Conservation (phyloP, 805 yeast genomes). For the Metschnikowia vanudenii region DNA sequence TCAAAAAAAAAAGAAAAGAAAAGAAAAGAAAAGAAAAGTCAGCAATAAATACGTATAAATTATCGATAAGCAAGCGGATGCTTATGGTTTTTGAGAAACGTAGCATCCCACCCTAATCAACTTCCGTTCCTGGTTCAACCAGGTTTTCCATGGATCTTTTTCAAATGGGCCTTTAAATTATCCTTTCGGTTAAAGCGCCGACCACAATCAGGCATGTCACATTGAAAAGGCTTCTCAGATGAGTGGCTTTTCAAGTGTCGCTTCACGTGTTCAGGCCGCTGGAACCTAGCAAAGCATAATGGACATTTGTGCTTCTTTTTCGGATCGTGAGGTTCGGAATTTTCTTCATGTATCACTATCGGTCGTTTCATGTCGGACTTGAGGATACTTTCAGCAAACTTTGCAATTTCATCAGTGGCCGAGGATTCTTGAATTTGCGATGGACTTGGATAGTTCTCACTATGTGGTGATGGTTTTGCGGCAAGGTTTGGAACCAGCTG, state of each 20-base stretch:
- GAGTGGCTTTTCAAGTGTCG: constrained; percentile 60
- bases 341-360: constrained; percentile 23
- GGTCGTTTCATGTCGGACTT: constrained; percentile 24
- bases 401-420: constrained; percentile 21
- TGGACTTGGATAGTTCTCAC: constrained; percentile 14
- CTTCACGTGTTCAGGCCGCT: constrained; percentile 71
- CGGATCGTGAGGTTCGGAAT: constrained; percentile 39
- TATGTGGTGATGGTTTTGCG: neutral
- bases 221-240: constrained; percentile 55
- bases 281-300: constrained; percentile 59
- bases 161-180: constrained; percentile 58
- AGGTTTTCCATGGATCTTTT: constrained; percentile 50
- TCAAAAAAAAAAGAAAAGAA: neutral
- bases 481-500: constrained; percentile 6
- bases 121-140: neutral
- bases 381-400: constrained; percentile 22
- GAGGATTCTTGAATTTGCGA: constrained; percentile 20
- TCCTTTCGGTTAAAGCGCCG: constrained; percentile 60
- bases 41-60: neutral
- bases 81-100: too few species aligned
- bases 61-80: too few species aligned
- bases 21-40: neutral
- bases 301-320: constrained; percentile 67
- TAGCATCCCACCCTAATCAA: neutral
- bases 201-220: constrained; percentile 51